These are phyloP conservation scores for Cryptosporidium viatorum DNA, from an alignment of 169 alveolate species.

Conservation along the genomic window DNA sequence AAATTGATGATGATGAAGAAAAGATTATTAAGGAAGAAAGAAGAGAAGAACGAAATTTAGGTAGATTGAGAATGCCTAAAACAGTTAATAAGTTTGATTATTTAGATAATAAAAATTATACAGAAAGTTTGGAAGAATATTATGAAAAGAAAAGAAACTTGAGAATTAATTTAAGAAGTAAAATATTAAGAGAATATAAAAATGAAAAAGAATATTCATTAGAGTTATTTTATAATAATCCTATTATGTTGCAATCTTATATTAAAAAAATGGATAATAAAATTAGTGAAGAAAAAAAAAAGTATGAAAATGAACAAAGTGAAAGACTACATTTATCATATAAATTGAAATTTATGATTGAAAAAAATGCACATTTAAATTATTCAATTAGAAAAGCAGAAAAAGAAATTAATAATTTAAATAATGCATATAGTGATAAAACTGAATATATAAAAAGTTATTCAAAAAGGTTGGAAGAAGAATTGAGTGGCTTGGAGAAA, in stretches of 20 bases:
- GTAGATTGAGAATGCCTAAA: conserved; percentile 14
- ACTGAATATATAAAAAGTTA: neutral
- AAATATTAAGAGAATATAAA: conserved; percentile 6
- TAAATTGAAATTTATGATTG: conserved; percentile 33
- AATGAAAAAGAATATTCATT: conserved; percentile 14
- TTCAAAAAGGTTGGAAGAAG: neutral
- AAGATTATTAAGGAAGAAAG: conserved; percentile 31
- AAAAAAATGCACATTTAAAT: conserved; percentile 12
- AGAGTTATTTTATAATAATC: conserved; percentile 53
- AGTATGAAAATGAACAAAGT: conserved; percentile 37
- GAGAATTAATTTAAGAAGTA: conserved; percentile 30
- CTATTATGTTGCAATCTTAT: conserved; percentile 12
- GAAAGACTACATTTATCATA: conserved; percentile 25
- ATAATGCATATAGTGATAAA: conserved; percentile 9
- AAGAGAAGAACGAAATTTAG: neutral
- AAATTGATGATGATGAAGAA: conserved; percentile 42
- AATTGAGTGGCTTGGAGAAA: conserved; percentile 18
- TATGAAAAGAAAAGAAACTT: conserved; percentile 11
- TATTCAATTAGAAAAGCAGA: neutral
- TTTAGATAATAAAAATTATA: neutral
- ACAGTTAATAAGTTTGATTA: neutral
- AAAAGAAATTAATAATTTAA: conserved; percentile 13
- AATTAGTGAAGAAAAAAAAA: conserved; percentile 6
- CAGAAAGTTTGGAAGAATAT: conserved; percentile 31
- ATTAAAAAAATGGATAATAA: conserved; percentile 54